These are phyloP conservation scores for Coffea canephora DNA, from an alignment of 257 asterid genomes.

Conservation along the genomic window DNA sequence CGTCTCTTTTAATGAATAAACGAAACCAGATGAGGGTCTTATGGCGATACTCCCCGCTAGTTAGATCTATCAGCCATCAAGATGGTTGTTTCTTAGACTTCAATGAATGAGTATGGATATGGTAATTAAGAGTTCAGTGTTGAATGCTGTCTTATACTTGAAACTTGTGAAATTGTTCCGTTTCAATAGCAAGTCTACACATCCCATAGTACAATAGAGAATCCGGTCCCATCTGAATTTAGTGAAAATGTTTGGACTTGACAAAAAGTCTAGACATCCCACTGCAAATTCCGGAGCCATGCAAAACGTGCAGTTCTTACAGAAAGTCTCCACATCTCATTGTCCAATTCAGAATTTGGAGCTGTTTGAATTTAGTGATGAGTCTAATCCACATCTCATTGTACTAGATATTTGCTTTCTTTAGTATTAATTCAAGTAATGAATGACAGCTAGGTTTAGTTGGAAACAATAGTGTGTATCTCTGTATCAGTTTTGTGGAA, in stretches of 20 bases:
- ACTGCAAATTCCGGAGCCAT: not conserved
- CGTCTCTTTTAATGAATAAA: no score
- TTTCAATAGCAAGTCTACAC: not conserved
- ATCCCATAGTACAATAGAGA: not conserved
- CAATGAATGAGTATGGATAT: not conserved
- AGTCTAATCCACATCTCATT: not conserved
- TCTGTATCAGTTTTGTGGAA: constrained; percentile 1
- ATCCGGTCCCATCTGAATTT: not conserved
- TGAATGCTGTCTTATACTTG: not conserved
- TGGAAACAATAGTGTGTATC: not conserved
- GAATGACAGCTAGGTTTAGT: not conserved
- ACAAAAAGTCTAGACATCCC: not conserved
- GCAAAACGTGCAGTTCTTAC: not conserved
- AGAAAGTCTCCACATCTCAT: not conserved
- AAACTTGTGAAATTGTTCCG: not conserved
- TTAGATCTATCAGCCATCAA: not conserved
- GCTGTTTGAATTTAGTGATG: not conserved
- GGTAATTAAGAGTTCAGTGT: not conserved
- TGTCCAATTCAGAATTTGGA: not conserved
- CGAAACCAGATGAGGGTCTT: not conserved
- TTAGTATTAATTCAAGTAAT: not conserved
- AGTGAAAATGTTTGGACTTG: not conserved
- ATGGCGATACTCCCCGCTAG: not conserved
- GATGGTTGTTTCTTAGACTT: not conserved
- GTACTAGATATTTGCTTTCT: not conserved